phyloP scores from a whole-genome alignment of 116 monocot genomes.

The Trichopus zeylanicus region DNA sequence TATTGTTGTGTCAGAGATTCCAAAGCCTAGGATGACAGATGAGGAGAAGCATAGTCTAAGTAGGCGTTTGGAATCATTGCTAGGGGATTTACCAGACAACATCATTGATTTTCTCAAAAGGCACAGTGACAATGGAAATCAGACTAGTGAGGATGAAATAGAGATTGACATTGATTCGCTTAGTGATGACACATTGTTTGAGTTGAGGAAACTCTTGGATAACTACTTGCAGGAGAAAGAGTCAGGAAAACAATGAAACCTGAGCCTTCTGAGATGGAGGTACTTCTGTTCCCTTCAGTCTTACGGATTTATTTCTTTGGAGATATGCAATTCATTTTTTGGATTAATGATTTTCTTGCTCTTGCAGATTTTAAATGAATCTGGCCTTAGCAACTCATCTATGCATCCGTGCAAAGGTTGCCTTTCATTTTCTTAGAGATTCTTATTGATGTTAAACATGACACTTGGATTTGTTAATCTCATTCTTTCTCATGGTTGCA shows the following conservation, averaged over 20 bases:
- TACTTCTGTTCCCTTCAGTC: slow-evolving; percentile 4
- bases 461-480: not conserved
- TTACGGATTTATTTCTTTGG: not conserved
- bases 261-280: slow-evolving; percentile 54
- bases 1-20: slow-evolving; percentile 17
- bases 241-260: slow-evolving; percentile 18
- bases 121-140: slow-evolving; percentile 26
- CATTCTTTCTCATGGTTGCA: not conserved
- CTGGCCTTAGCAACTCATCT: slow-evolving; percentile 73
- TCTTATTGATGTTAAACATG: not conserved
- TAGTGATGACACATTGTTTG: slow-evolving; percentile 55
- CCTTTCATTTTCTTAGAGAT: not conserved
- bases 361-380: slow-evolving; percentile 57
- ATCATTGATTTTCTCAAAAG: slow-evolving; percentile 56
- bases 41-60: slow-evolving; percentile 55
- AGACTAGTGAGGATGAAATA: slow-evolving; percentile 52
- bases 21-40: slow-evolving; percentile 32
- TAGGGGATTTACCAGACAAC: slow-evolving; percentile 44
- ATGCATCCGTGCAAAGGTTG: slow-evolving; percentile 59
- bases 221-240: slow-evolving; percentile 25
- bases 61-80: slow-evolving; percentile 28
- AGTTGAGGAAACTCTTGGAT: slow-evolving; percentile 65
- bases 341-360: slow-evolving; percentile 6
- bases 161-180: slow-evolving; percentile 78
- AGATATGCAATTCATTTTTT: not conserved